Percentiles rank a stretch among this genome's conserved stretches.
phyloP scores from a whole-genome alignment of 2,329 filamentous ascomycete species.

The Neofusicoccum parvum region DNA sequence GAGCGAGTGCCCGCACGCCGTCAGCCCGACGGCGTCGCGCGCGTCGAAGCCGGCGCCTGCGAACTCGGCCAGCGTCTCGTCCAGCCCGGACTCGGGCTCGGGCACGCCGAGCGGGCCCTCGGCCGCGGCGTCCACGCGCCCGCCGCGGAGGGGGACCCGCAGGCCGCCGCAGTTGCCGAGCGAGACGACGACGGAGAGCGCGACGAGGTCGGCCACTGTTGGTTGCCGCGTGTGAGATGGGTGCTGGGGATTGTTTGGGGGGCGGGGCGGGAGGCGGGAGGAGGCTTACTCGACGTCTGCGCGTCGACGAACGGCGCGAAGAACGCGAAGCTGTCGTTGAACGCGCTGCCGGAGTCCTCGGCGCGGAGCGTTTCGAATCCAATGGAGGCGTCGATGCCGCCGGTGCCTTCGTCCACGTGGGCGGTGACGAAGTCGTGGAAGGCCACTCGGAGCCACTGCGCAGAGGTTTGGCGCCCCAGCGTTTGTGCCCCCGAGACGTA shows the following conservation, averaged over 20 bases:
- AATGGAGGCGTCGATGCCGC: slow-evolving; percentile 40
- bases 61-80: slow-evolving; percentile 34
- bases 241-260: background rate
- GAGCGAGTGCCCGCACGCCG: slow-evolving; percentile 40
- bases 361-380: slow-evolving; percentile 34
- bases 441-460: slow-evolving; percentile 37
- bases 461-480: slow-evolving; percentile 25
- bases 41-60: slow-evolving; percentile 34
- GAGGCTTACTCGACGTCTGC: slow-evolving; percentile 21
- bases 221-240: background rate
- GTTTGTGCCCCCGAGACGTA: slow-evolving; percentile 23
- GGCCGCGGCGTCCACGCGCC: slow-evolving; percentile 36
- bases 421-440: slow-evolving; percentile 40
- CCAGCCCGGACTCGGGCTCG: slow-evolving; percentile 35
- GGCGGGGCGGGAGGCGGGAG: background rate
- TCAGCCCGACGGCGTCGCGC: slow-evolving; percentile 29
- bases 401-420: slow-evolving; percentile 31
- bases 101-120: slow-evolving; percentile 35
- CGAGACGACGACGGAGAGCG: slow-evolving; percentile 33
- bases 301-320: slow-evolving; percentile 31
- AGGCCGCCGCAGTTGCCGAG: slow-evolving; percentile 35
- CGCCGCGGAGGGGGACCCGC: slow-evolving; percentile 33
- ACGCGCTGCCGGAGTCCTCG: slow-evolving; percentile 35
- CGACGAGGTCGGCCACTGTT: slow-evolving; percentile 35
- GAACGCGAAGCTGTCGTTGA: slow-evolving; percentile 37